A percentile compares a stretch with the other conserved stretches of the same genome.
Evolutionary conservation across 345 rosid species (phyloP).

Genomic region (Rhodomyrtus tomentosa): DNA sequence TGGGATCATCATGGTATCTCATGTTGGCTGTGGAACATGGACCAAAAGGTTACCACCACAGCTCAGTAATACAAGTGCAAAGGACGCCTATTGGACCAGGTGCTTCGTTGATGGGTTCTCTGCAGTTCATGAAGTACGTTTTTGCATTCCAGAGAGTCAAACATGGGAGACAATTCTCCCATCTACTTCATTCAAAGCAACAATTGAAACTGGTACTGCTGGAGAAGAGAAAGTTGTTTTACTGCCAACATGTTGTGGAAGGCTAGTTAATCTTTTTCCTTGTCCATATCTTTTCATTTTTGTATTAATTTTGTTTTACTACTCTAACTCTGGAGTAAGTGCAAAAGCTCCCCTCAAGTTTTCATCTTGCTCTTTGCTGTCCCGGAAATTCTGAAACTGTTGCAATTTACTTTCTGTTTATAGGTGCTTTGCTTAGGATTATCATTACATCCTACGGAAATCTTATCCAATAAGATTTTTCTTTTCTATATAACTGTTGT

Average conservation of each 20-base stretch:
- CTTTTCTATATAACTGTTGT: background rate
- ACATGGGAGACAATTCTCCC: slow-evolving; percentile 68
- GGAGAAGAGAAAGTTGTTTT: slow-evolving; percentile 41
- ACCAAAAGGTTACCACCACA: slow-evolving; percentile 20
- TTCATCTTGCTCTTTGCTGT: background rate
- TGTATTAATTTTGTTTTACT: background rate
- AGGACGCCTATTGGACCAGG: slow-evolving; percentile 44
- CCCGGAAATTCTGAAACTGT: background rate
- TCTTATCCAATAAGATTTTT: background rate
- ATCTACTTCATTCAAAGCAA: slow-evolving; percentile 36
- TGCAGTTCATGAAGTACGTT: slow-evolving; percentile 39
- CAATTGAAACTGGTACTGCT: slow-evolving; percentile 18
- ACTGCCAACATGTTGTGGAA: slow-evolving; percentile 58
- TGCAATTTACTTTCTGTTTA: background rate
- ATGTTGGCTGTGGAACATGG: slow-evolving; percentile 82
- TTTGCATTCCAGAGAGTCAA: slow-evolving; percentile 72
- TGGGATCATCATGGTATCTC: slow-evolving; percentile 64
- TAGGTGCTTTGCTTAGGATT: background rate
- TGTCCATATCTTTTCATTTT: background rate
- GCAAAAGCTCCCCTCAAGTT: background rate
- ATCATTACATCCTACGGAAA: background rate
- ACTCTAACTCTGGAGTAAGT: background rate
- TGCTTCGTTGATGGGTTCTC: slow-evolving; percentile 49
- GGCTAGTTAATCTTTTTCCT: slow-evolving; percentile 21
- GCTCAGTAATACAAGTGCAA: slow-evolving; percentile 13